phyloP scores from a whole-genome alignment of 768 basidiomycete genomes.

The Paxillus involutus region DNA sequence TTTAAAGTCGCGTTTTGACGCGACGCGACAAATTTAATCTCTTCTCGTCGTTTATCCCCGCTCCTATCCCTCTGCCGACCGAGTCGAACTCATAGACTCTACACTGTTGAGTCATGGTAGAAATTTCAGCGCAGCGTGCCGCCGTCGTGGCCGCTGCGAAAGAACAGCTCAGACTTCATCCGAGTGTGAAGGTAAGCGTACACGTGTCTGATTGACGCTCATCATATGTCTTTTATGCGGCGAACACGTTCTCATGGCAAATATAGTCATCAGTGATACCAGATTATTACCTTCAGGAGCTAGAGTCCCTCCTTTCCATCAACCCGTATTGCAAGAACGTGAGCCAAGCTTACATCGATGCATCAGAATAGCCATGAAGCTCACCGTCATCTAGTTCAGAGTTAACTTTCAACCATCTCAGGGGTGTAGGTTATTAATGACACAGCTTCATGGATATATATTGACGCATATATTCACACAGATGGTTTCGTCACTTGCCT shows the following conservation, averaged over 20 bases:
- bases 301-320: conserved; percentile 13
- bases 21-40: neutral
- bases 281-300: conserved; percentile 20
- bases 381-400: conserved; percentile 33
- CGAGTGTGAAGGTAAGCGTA: conserved; percentile 6
- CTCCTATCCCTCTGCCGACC: too few relatives aligned
- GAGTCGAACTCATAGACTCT: neutral
- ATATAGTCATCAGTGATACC: conserved; percentile 4
- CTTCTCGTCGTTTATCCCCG: too few relatives aligned
- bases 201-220: conserved; percentile 2
- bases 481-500: conserved; percentile 45
- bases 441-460: neutral
- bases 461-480: conserved; percentile 17
- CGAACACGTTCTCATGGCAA: neutral
- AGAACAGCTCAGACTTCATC: conserved; percentile 10
- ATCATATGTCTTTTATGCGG: neutral
- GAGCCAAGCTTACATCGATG: conserved; percentile 19
- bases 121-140: neutral
- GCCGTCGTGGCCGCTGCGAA: conserved; percentile 8
- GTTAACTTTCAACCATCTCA: conserved; percentile 32
- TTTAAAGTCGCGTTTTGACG: conserved; percentile 5
- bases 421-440: neutral
- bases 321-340: conserved; percentile 9
- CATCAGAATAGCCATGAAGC: neutral
- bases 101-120: neutral